Conservation (phyloP, 164 flowering plant genomes). For the Taxillus chinensis region DNA sequence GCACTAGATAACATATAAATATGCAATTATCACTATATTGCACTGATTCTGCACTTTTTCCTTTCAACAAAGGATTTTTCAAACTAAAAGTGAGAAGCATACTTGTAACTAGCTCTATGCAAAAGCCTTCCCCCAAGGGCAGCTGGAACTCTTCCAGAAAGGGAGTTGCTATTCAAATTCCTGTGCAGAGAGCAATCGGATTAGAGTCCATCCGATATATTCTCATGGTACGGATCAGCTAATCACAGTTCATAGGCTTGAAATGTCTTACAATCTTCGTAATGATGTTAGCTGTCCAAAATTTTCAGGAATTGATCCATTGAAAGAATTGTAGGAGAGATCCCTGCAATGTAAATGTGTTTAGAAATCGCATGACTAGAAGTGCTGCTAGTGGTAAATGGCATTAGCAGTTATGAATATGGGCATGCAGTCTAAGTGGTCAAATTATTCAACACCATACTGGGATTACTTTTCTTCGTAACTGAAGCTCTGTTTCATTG, state of each 20-base stretch:
- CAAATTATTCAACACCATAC: too few relatives aligned
- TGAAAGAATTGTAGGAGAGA: slow-evolving; percentile 77
- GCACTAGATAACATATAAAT: not conserved
- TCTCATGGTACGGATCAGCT: not conserved
- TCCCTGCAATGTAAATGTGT: slow-evolving; percentile 46
- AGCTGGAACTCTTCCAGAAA: slow-evolving; percentile 83
- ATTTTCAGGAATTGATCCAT: slow-evolving; percentile 92
- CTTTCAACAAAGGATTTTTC: not conserved
- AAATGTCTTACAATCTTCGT: slow-evolving; percentile 54
- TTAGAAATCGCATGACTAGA: not conserved
- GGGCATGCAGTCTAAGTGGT: too few relatives aligned
- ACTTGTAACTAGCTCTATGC: slow-evolving; percentile 98
- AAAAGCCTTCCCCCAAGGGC: slow-evolving; percentile 81
- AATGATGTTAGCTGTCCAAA: slow-evolving; percentile 71
- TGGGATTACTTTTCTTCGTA: too few relatives aligned
- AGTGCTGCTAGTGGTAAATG: not conserved
- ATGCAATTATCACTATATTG: not conserved
- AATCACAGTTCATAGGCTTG: slow-evolving; percentile 1
- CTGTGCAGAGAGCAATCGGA: slow-evolving; percentile 33
- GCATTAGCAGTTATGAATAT: not conserved
- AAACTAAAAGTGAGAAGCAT: slow-evolving; percentile 14
- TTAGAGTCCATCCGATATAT: not conserved
- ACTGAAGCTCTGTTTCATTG: too few relatives aligned
- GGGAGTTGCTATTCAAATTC: slow-evolving; percentile 79
- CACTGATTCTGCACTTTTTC: not conserved